Evolutionary conservation across 1,284 basidiomycete genomes (phyloP).

Genomic region (Ceratobasidium sp.): DNA sequence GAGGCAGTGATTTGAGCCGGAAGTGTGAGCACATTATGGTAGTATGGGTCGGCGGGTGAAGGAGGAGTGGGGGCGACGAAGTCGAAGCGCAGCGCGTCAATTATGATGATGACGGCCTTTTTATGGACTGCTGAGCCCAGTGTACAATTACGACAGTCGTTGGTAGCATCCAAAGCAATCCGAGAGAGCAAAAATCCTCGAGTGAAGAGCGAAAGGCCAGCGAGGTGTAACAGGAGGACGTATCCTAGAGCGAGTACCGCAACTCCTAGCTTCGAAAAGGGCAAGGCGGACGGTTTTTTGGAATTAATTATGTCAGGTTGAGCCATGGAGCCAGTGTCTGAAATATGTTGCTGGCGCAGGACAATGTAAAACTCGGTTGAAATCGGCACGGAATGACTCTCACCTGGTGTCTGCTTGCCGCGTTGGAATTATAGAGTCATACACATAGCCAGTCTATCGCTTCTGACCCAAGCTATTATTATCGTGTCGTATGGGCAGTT

Average conservation of each 20-base stretch:
- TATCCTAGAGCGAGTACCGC: conserved; percentile 42
- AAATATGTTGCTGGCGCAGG: neutral
- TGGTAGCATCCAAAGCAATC: conserved; percentile 71
- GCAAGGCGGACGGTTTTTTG: neutral
- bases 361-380: neutral
- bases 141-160: conserved; percentile 59
- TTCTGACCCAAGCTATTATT: neutral
- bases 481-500: neutral
- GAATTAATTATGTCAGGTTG: neutral
- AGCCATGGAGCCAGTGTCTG: neutral
- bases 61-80: conserved; percentile 81
- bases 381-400: neutral
- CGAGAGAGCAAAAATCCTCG: conserved; percentile 88
- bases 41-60: conserved; percentile 66
- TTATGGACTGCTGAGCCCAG: conserved; percentile 68
- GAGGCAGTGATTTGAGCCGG: conserved; percentile 71
- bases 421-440: neutral
- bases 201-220: conserved; percentile 71
- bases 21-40: conserved; percentile 83
- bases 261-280: conserved; percentile 23
- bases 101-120: conserved; percentile 83
- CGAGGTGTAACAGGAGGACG: conserved; percentile 52
- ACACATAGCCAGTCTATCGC: neutral
- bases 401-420: neutral
- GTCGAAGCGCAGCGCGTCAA: conserved; percentile 94